Conservation (phyloP, 495 filamentous ascomycete genomes). For the Podospora conica region DNA sequence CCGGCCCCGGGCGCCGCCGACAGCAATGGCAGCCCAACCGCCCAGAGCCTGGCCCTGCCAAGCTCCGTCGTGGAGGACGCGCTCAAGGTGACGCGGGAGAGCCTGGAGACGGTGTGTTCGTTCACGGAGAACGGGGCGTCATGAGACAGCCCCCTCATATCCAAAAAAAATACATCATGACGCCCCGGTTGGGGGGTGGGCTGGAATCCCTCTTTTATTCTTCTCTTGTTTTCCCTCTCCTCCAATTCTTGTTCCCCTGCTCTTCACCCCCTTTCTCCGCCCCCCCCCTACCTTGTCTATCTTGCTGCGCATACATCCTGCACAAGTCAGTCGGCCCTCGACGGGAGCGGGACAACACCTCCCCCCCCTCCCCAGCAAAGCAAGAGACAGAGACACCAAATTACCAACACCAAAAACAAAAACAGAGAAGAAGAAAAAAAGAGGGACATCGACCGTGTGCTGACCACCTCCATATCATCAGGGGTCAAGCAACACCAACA, state of each 20-base stretch:
- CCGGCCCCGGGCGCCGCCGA: constrained; percentile 12
- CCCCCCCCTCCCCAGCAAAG: not conserved
- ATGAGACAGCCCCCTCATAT: constrained; percentile 3
- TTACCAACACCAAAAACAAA: not conserved
- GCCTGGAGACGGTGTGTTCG: constrained; percentile 45
- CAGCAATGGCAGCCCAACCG: constrained; percentile 19
- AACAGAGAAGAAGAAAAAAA: not conserved
- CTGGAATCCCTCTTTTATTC: not conserved
- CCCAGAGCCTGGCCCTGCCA: constrained; percentile 41
- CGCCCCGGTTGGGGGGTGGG: not conserved
- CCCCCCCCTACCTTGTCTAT: not conserved
- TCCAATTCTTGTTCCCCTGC: not conserved
- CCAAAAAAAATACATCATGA: not conserved
- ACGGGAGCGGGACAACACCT: not conserved
- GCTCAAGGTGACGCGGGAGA: constrained; percentile 45
- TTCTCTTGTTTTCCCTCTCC: not conserved
- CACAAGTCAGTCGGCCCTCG: not conserved
- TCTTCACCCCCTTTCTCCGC: not conserved
- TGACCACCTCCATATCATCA: constrained; percentile 8
- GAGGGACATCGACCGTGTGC: not conserved
- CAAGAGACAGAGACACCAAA: not conserved
- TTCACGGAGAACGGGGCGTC: constrained; percentile 34
- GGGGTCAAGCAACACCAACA: constrained; percentile 7
- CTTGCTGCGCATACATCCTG: not conserved
- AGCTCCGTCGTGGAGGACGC: constrained; percentile 47